A percentile compares a stretch with the other conserved stretches of the same genome.
phyloP scores from a whole-genome alignment of 176 grass and related monocot species.

The Avena sativa region DNA sequence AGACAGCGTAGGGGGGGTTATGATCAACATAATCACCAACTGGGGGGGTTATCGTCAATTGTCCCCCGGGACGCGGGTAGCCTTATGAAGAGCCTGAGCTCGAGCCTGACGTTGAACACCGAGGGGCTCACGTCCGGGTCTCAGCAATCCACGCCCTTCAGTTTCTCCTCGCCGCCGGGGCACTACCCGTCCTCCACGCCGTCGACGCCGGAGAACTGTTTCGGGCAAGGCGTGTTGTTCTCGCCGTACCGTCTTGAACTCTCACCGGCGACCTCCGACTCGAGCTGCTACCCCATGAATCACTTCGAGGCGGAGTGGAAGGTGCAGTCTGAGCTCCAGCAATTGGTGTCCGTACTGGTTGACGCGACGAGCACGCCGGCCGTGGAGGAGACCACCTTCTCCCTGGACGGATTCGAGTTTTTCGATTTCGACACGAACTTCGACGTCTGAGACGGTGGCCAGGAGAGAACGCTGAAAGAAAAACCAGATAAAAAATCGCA shows the following conservation, averaged over 20 bases:
- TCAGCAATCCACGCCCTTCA: slow-evolving; percentile 38
- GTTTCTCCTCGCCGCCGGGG: slow-evolving; percentile 31
- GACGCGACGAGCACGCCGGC: slow-evolving; percentile 28
- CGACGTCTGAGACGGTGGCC: not conserved
- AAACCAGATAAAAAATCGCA: not conserved
- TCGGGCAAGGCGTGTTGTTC: not conserved
- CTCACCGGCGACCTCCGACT: slow-evolving; percentile 62
- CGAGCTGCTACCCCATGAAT: slow-evolving; percentile 29
- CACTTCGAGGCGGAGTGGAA: slow-evolving; percentile 33
- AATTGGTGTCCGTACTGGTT: slow-evolving; percentile 51
- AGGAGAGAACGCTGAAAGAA: not conserved
- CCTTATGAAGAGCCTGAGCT: slow-evolving; percentile 39
- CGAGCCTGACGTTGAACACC: slow-evolving; percentile 50
- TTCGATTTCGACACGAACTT: slow-evolving; percentile 38
- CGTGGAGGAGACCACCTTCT: slow-evolving; percentile 35
- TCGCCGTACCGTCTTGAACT: slow-evolving; percentile 32
- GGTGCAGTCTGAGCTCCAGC: slow-evolving; percentile 23
- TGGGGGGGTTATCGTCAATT: no score
- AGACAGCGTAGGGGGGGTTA: no score
- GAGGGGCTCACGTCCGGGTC: slow-evolving; percentile 26
- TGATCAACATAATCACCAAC: no score
- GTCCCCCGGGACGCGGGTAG: not conserved
- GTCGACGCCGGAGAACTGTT: slow-evolving; percentile 22
- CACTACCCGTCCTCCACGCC: slow-evolving; percentile 41
- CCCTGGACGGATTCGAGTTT: slow-evolving; percentile 31